Percentiles rank a stretch among this genome's conserved stretches.
phyloP scores from a whole-genome alignment of 257 asterid species.

The Scutellaria minor region DNA sequence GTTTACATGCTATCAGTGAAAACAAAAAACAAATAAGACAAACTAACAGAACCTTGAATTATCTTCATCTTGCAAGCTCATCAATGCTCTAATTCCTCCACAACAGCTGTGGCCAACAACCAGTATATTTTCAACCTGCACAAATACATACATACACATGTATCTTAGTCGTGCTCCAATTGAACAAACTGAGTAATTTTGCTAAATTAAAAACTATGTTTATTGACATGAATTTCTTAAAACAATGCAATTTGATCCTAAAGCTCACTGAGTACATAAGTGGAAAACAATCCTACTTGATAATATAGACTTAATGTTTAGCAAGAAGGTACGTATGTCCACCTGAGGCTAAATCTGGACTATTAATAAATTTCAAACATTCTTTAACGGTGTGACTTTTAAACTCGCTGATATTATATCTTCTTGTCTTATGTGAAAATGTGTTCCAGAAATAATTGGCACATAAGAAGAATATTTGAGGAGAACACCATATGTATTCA shows the following conservation, averaged over 20 bases:
- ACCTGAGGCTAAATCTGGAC: too few species aligned
- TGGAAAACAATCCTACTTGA: neutral
- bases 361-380: neutral
- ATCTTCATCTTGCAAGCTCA: constrained; percentile 80
- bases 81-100: constrained; percentile 94
- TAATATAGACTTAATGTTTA: neutral
- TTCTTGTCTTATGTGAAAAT: neutral
- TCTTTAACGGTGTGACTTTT: neutral
- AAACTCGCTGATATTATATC: neutral
- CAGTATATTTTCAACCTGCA: constrained; percentile 86
- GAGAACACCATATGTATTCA: constrained; percentile 11
- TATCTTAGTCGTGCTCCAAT: too few species aligned
- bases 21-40: neutral
- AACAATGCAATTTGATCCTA: neutral
- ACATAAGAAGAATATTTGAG: neutral
- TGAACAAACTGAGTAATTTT: neutral
- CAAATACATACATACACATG: neutral
- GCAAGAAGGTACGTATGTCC: too few species aligned
- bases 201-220: neutral
- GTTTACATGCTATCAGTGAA: constrained; percentile 10
- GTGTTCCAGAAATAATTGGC: neutral
- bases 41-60: constrained; percentile 57
- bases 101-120: constrained; percentile 95
- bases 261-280: neutral
- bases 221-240: too few species aligned